These are phyloP conservation scores for Pachyrhizus erosus DNA, from an alignment of 306 rosid species.

Conservation along the genomic window DNA sequence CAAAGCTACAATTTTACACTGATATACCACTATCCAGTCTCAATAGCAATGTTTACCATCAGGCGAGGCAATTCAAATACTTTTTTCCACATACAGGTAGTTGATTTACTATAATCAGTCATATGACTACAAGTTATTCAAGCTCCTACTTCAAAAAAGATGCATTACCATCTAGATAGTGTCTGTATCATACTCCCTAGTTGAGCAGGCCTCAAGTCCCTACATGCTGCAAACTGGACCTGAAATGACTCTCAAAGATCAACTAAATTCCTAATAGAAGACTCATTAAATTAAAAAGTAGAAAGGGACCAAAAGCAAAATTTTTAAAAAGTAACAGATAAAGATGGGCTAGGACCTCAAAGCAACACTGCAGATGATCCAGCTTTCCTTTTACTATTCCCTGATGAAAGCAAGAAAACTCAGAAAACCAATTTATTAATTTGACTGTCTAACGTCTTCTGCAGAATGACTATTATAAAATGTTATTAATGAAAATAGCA, in stretches of 20 bases:
- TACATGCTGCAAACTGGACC: conserved; percentile 98
- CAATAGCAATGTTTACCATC: not conserved
- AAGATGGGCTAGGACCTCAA: conserved; percentile 66
- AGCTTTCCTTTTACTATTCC: conserved; percentile 94
- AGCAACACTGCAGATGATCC: conserved; percentile 88
- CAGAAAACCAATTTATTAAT: conserved; percentile 24
- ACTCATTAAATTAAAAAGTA: not conserved
- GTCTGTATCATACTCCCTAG: conserved; percentile 88
- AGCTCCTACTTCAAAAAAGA: conserved; percentile 12
- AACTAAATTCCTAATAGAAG: conserved; percentile 25
- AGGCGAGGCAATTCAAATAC: not conserved
- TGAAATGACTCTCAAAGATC: conserved; percentile 48
- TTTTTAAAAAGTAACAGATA: not conserved
- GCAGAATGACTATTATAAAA: not conserved
- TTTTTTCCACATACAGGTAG: not conserved
- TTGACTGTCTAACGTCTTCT: not conserved
- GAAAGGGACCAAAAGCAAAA: not conserved
- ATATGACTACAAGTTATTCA: not conserved
- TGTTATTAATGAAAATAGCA: not conserved
- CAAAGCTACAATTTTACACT: not conserved
- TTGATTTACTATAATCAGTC: conserved; percentile 25
- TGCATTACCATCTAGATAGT: conserved; percentile 77
- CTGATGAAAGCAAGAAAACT: conserved; percentile 45
- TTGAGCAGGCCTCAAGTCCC: conserved; percentile 90
- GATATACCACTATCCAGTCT: not conserved